A percentile compares a stretch with the other conserved stretches of the same genome.
phyloP scores from a whole-genome alignment of 176 grass and related monocot species.

The Elymus sibiricus region DNA sequence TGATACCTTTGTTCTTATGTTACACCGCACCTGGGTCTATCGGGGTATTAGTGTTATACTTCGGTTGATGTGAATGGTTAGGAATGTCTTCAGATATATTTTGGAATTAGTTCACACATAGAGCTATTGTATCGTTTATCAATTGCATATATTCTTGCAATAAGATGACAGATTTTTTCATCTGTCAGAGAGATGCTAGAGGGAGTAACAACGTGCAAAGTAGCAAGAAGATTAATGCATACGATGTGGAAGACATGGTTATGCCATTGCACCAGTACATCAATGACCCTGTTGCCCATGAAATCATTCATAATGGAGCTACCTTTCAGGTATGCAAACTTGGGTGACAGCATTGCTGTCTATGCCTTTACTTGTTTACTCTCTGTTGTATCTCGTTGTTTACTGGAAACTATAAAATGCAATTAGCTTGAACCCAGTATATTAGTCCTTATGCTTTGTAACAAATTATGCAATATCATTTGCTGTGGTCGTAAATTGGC shows the following conservation, averaged over 20 bases:
- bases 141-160: conserved; percentile 6
- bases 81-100: neutral
- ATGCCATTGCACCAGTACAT: conserved; percentile 91
- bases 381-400: neutral
- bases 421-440: neutral
- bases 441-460: neutral
- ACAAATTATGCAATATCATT: neutral
- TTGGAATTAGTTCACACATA: neutral
- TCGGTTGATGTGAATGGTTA: conserved; percentile 9
- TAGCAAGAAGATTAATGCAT: conserved; percentile 54
- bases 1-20: neutral
- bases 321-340: conserved; percentile 80
- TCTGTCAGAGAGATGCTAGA: conserved; percentile 70
- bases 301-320: conserved; percentile 94
- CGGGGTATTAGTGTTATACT: neutral
- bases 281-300: conserved; percentile 82
- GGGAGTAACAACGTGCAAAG: conserved; percentile 32
- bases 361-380: conserved; percentile 1
- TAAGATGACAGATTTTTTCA: conserved; percentile 15
- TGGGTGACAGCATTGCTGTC: neutral
- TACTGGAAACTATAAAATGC: neutral
- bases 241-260: conserved; percentile 86
- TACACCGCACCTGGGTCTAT: neutral
- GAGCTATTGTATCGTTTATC: neutral
- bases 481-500: neutral